phyloP scores from a whole-genome alignment of 169 alveolate genomes.

The Plasmodium reichenowi region DNA sequence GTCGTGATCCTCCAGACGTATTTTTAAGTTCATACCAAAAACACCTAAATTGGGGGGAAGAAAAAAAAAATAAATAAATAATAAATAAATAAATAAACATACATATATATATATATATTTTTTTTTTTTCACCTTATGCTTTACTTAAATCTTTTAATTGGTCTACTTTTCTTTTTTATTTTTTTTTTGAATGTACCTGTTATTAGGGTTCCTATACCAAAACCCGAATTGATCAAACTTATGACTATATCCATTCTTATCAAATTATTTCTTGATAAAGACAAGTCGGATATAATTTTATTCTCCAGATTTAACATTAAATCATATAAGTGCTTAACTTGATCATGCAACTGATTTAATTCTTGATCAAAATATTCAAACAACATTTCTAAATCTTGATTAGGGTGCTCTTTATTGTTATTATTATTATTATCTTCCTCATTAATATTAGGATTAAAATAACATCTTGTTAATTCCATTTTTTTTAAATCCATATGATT shows the following conservation, averaged over 20 bases:
- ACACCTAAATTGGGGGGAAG: constrained; percentile 72
- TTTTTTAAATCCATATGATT: constrained; percentile 78
- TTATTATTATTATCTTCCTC: constrained; percentile 47
- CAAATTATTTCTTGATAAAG: constrained; percentile 86
- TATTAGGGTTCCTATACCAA: constrained; percentile 87
- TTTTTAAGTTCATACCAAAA: constrained; percentile 87
- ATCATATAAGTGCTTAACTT: constrained; percentile 37
- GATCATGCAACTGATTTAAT: constrained; percentile 83
- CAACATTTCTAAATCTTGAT: constrained; percentile 87
- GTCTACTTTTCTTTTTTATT: neutral
- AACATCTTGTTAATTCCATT: constrained; percentile 73
- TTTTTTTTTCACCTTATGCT: neutral
- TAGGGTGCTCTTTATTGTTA: constrained; percentile 52
- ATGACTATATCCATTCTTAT: constrained; percentile 86
- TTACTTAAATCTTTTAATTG: neutral
- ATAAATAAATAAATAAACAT: no score
- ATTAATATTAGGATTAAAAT: constrained; percentile 54
- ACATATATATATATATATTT: neutral
- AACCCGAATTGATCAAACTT: constrained; percentile 85
- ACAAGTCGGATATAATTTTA: constrained; percentile 82
- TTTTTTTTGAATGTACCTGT: constrained; percentile 77
- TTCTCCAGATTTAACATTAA: constrained; percentile 81
- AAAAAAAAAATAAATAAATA: constrained; percentile 15
- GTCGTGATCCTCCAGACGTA: constrained; percentile 80
- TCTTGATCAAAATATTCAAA: constrained; percentile 92